Evolutionary conservation across 2,329 filamentous ascomycete species (phyloP).

Genomic region (Paecilomyces sp.): DNA sequence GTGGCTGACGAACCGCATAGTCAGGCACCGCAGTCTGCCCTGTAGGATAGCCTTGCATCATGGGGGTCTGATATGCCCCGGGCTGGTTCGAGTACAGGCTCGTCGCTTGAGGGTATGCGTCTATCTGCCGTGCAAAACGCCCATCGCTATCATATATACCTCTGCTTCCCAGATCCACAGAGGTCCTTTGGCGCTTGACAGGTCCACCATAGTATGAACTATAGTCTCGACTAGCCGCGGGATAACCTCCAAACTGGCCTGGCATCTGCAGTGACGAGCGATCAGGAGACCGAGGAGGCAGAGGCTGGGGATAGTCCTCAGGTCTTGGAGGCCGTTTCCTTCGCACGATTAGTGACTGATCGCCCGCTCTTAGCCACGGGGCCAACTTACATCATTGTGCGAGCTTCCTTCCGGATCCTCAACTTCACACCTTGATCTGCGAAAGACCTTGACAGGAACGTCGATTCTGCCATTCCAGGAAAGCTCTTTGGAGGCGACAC

Average conservation of each 20-base stretch:
- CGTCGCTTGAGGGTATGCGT: slow-evolving; percentile 28
- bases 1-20: slow-evolving; percentile 25
- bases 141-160: slow-evolving; percentile 28
- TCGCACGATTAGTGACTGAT: slow-evolving; percentile 8
- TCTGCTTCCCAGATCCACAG: slow-evolving; percentile 29
- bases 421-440: slow-evolving; percentile 82
- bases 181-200: slow-evolving; percentile 33
- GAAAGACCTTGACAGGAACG: slow-evolving; percentile 71
- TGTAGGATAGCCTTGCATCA: slow-evolving; percentile 27
- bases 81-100: slow-evolving; percentile 24
- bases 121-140: slow-evolving; percentile 29
- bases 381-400: slow-evolving; percentile 41
- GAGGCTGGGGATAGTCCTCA: slow-evolving; percentile 29
- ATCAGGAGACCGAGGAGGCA: slow-evolving; percentile 31
- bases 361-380: not conserved
- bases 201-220: slow-evolving; percentile 23
- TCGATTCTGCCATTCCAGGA: slow-evolving; percentile 74
- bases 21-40: slow-evolving; percentile 28
- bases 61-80: slow-evolving; percentile 24
- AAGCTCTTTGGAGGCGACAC: slow-evolving; percentile 57
- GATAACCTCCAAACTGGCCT: slow-evolving; percentile 25
- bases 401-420: slow-evolving; percentile 73
- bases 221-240: slow-evolving; percentile 26
- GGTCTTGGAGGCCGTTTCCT: slow-evolving; percentile 33
- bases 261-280: slow-evolving; percentile 29